Evolutionary conservation across 441 rosid species (phyloP).

Genomic region (Viola pubescens): DNA sequence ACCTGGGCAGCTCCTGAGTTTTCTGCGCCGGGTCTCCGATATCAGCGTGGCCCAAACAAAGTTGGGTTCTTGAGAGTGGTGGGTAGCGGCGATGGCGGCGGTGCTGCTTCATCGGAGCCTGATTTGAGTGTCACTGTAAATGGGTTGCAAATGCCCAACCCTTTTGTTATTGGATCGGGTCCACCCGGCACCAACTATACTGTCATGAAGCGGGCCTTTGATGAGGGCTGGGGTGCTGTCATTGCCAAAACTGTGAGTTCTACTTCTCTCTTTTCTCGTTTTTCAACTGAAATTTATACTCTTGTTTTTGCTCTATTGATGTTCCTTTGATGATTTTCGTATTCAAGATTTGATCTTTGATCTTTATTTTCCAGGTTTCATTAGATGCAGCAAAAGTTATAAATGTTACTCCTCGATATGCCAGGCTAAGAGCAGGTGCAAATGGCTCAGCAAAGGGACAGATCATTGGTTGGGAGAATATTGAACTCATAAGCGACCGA

Average conservation of each 20-base stretch:
- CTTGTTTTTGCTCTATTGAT: not conserved
- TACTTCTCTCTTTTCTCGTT: not conserved
- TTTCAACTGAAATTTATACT: too few species aligned
- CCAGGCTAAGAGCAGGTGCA: slow-evolving; percentile 54
- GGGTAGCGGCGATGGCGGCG: slow-evolving; percentile 19
- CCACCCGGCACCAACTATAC: slow-evolving; percentile 97
- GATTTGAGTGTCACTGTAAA: slow-evolving; percentile 79
- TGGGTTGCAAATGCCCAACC: slow-evolving; percentile 83
- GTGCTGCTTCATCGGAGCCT: slow-evolving; percentile 37
- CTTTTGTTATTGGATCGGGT: slow-evolving; percentile 92
- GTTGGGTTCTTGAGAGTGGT: slow-evolving; percentile 43
- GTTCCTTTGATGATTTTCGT: not conserved
- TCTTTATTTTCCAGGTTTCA: slow-evolving; percentile 54
- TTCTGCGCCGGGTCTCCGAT: slow-evolving; percentile 17
- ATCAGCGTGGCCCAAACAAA: slow-evolving; percentile 23
- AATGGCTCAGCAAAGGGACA: slow-evolving; percentile 77
- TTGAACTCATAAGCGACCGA: slow-evolving; percentile 88
- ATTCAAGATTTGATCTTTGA: not conserved
- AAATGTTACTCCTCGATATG: slow-evolving; percentile 89
- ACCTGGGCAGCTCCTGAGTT: slow-evolving; percentile 21
- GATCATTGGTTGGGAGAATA: slow-evolving; percentile 93
- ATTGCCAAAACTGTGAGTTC: slow-evolving; percentile 85
- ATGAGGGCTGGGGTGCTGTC: slow-evolving; percentile 99
- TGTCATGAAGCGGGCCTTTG: slow-evolving; percentile 89
- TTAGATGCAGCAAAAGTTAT: slow-evolving; percentile 81